Percentiles rank a stretch among this genome's conserved stretches.
phyloP scores from a whole-genome alignment of 257 asterid species.

The Phtheirospermum japonicum region DNA sequence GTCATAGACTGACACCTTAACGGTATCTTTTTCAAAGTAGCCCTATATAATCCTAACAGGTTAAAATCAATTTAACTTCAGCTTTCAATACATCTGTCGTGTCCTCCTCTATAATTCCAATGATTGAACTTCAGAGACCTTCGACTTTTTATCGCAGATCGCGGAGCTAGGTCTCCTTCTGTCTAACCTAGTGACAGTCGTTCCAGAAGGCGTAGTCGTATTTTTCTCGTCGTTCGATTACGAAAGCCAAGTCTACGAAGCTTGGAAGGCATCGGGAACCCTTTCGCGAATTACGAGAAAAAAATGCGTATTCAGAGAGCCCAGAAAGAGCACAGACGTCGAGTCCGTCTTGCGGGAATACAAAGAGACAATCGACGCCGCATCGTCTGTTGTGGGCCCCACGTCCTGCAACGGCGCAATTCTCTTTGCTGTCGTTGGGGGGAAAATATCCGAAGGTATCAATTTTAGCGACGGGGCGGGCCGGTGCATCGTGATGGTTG shows the following conservation, averaged over 20 bases:
- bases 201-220: slow-evolving; percentile 86
- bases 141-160: slow-evolving; percentile 51
- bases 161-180: slow-evolving; percentile 83
- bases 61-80: slow-evolving; percentile 9
- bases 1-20: too few species aligned
- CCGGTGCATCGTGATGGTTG: slow-evolving; percentile 94
- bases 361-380: slow-evolving; percentile 61
- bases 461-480: slow-evolving; percentile 93
- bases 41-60: too few species aligned
- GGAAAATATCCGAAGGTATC: slow-evolving; percentile 96
- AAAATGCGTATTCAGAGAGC: slow-evolving; percentile 82
- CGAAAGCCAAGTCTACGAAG: slow-evolving; percentile 63
- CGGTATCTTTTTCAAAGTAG: too few species aligned
- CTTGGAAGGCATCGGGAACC: slow-evolving; percentile 83
- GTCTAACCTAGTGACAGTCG: slow-evolving; percentile 71
- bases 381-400: slow-evolving; percentile 29
- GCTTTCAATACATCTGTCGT: slow-evolving; percentile 3
- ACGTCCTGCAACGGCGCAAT: slow-evolving; percentile 69
- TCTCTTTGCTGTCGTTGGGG: slow-evolving; percentile 94
- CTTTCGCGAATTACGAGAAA: slow-evolving; percentile 71
- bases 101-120: slow-evolving; percentile 7
- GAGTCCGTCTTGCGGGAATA: slow-evolving; percentile 70
- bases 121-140: slow-evolving; percentile 24
- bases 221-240: slow-evolving; percentile 95
- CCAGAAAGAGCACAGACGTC: slow-evolving; percentile 78